These are phyloP conservation scores for Capillidium heterosporum DNA, from an alignment of 371 early-diverging fungal genomes.

Conservation along the genomic window DNA sequence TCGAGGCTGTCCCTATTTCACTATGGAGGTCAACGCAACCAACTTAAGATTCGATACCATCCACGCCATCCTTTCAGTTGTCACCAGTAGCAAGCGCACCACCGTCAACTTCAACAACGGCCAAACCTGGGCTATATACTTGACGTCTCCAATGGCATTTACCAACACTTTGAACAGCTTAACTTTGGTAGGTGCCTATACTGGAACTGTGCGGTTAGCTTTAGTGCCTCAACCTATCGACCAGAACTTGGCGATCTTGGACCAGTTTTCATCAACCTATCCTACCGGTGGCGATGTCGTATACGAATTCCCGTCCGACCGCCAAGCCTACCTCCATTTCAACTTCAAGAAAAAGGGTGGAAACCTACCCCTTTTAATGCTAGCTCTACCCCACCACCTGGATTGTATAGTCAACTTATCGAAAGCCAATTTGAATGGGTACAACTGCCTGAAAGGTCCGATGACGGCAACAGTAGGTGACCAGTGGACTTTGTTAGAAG, in stretches of 20 bases:
- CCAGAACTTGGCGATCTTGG: conserved; percentile 5
- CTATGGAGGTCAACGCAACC: conserved; percentile 10
- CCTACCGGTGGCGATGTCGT: conserved; percentile 10
- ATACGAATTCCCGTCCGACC: conserved; percentile 7
- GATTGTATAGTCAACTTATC: background rate
- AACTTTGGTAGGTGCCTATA: background rate
- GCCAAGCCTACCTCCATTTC: background rate
- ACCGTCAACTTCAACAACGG: conserved; percentile 13
- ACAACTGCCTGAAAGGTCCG: conserved; percentile 37
- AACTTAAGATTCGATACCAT: conserved; percentile 11
- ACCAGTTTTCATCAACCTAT: conserved; percentile 12
- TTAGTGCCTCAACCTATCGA: background rate
- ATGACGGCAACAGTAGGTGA: conserved; percentile 38
- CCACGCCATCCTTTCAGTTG: conserved; percentile 15
- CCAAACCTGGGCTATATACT: conserved; percentile 14
- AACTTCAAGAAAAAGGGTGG: conserved; percentile 8
- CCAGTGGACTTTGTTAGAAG: conserved; percentile 29
- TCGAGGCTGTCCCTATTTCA: conserved; percentile 17
- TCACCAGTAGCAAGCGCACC: conserved; percentile 6
- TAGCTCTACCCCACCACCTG: background rate
- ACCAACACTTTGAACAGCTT: background rate
- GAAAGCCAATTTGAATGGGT: conserved; percentile 1
- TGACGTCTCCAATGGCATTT: background rate
- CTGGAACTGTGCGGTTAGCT: conserved; percentile 6
- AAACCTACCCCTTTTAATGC: background rate